Conservation (phyloP, 768 basidiomycete species). For the Clavaria fumosa region DNA sequence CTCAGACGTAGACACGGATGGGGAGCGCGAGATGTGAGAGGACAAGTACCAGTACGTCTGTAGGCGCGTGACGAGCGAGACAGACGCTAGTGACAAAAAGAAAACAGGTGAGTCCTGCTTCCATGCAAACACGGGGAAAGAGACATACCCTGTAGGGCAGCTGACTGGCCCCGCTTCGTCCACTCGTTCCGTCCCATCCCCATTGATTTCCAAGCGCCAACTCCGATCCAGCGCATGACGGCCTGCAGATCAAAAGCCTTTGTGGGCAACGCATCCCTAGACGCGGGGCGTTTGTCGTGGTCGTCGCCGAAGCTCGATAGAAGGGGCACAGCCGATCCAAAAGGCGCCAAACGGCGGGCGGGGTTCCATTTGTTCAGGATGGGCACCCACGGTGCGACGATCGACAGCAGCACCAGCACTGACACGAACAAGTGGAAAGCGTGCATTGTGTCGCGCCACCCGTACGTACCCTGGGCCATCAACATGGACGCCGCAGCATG, state of each 20-base stretch:
- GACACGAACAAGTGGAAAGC: constrained; percentile 53
- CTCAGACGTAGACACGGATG: constrained; percentile 29
- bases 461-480: constrained; percentile 18
- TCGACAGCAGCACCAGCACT: constrained; percentile 40
- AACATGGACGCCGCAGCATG: constrained; percentile 12
- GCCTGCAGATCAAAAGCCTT: constrained; percentile 12
- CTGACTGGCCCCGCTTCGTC: constrained; percentile 34
- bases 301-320: neutral
- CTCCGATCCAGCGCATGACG: constrained; percentile 12
- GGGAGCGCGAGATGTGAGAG: constrained; percentile 23
- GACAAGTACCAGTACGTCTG: constrained; percentile 42
- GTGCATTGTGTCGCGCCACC: constrained; percentile 41
- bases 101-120: too few species aligned
- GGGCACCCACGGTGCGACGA: constrained; percentile 29
- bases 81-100: neutral
- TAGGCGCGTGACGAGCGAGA: constrained; percentile 21
- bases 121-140: neutral
- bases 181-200: constrained; percentile 33
- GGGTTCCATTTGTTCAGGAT: neutral
- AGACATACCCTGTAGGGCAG: constrained; percentile 11
- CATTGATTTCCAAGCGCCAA: constrained; percentile 21
- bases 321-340: neutral
- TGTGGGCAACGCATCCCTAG: constrained; percentile 8
- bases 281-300: constrained; percentile 2
- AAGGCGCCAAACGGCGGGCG: constrained; percentile 1